Evolutionary conservation across 163 green algal genomes (phyloP).

Genomic region (Coccomyxa subellipsoidea): DNA sequence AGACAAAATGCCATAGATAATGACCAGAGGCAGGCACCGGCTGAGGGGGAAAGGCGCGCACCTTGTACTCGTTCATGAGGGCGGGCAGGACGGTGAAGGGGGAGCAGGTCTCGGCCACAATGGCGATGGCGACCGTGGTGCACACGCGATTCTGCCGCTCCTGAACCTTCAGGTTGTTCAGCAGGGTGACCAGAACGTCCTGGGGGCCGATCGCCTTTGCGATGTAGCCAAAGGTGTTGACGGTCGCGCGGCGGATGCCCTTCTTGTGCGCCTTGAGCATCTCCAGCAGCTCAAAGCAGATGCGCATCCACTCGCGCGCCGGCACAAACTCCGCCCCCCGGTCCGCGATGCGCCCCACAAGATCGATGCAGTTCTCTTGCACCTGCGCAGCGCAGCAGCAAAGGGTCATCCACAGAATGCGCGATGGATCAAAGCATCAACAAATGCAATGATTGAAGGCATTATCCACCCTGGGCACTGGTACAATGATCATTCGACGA

Average conservation of each 20-base stretch:
- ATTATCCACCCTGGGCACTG: too few species aligned
- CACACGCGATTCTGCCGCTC: conserved; percentile 98
- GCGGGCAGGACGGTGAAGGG: conserved; percentile 98
- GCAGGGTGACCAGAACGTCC: conserved; percentile 97
- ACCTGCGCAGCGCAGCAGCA: conserved; percentile 46
- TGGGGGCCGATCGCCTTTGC: conserved; percentile 97
- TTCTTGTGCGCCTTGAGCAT: conserved; percentile 97
- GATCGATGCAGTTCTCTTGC: conserved; percentile 99
- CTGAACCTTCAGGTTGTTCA: conserved; percentile 99
- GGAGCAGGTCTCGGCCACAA: conserved; percentile 98
- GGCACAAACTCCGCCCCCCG: conserved; percentile 91
- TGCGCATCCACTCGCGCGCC: conserved; percentile 98
- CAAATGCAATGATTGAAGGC: background rate
- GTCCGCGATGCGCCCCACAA: conserved; percentile 97
- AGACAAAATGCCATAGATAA: background rate
- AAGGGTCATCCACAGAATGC: background rate
- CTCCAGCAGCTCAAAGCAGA: conserved; percentile 99
- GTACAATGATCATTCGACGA: too few species aligned
- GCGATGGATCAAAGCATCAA: background rate
- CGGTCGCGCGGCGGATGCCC: conserved; percentile 67
- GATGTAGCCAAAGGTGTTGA: conserved; percentile 99
- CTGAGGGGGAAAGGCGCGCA: conserved; percentile 6
- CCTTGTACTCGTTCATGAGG: conserved; percentile 99
- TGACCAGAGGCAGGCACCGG: too few species aligned
- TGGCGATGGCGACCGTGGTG: conserved; percentile 98